A percentile compares a stretch with the other conserved stretches of the same genome.
Conservation (phyloP, 768 basidiomycete genomes). For the Kockovaella imperatae region DNA sequence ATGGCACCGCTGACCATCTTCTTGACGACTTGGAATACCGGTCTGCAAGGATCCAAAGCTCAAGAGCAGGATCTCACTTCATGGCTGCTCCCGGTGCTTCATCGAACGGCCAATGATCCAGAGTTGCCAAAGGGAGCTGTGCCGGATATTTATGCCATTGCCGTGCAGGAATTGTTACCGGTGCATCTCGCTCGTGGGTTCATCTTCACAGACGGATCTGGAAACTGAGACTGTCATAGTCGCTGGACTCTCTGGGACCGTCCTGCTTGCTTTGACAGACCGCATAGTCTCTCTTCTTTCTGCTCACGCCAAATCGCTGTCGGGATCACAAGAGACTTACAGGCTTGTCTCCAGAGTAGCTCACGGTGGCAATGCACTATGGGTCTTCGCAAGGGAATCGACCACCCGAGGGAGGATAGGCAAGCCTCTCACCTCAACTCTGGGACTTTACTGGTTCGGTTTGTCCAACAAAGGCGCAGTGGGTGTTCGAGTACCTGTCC, state of each 20-base stretch:
- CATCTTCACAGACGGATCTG: background rate
- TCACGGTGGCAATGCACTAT: conserved; percentile 77
- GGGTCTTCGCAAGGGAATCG: conserved; percentile 76
- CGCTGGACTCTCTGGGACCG: conserved; percentile 63
- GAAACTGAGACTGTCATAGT: conserved; percentile 49
- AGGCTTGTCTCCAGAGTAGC: conserved; percentile 68
- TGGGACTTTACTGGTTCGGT: conserved; percentile 56
- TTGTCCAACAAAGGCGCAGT: conserved; percentile 98
- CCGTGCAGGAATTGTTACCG: conserved; percentile 87
- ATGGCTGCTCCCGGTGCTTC: conserved; percentile 77
- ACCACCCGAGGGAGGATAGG: conserved; percentile 52
- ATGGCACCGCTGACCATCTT: conserved; percentile 33
- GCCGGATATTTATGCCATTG: conserved; percentile 55
- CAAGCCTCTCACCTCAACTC: conserved; percentile 61
- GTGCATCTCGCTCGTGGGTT: conserved; percentile 74
- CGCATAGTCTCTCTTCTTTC: conserved; percentile 53
- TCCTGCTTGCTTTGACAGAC: conserved; percentile 60
- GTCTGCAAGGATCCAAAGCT: conserved; percentile 59
- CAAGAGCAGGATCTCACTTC: conserved; percentile 68
- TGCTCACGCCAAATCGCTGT: conserved; percentile 31
- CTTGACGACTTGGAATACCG: conserved; percentile 69
- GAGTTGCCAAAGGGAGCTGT: conserved; percentile 55
- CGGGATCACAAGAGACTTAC: conserved; percentile 51
- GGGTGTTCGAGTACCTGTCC: conserved; percentile 70
- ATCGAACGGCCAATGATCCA: conserved; percentile 53